phyloP scores from a whole-genome alignment of 495 filamentous ascomycete genomes.

The Geoglossum glabrum region DNA sequence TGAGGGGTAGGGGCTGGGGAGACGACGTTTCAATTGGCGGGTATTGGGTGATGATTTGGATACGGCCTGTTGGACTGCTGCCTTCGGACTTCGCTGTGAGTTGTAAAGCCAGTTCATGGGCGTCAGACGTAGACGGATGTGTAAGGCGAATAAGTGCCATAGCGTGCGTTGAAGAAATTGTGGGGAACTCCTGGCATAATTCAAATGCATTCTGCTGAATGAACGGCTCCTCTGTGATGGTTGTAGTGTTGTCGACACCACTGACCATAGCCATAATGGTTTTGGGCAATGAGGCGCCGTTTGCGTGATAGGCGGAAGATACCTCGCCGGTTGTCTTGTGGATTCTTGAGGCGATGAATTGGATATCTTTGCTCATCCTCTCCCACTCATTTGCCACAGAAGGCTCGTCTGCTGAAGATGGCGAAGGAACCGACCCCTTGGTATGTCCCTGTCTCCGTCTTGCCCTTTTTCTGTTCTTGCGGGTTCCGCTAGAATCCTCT shows the following conservation, averaged over 20 bases:
- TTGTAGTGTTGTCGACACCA: background rate
- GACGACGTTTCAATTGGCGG: conserved; percentile 5
- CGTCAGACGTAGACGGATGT: conserved; percentile 30
- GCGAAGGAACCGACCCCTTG: background rate
- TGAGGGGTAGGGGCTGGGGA: conserved; percentile 5
- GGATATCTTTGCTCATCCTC: conserved; percentile 30
- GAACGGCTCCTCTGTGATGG: conserved; percentile 17
- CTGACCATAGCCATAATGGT: conserved; percentile 23
- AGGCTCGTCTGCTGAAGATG: background rate
- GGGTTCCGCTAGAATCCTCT: conserved; percentile 22
- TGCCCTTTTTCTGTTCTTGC: conserved; percentile 7
- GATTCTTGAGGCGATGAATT: conserved; percentile 34
- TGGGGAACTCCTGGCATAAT: conserved; percentile 31
- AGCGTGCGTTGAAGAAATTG: conserved; percentile 23
- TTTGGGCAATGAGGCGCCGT: conserved; percentile 32
- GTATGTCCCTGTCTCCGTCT: background rate
- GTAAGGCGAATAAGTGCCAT: conserved; percentile 33
- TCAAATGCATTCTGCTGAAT: conserved; percentile 30
- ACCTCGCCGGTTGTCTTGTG: conserved; percentile 29
- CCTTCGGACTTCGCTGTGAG: conserved; percentile 15
- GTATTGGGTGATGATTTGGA: conserved; percentile 22
- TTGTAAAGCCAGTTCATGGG: conserved; percentile 38
- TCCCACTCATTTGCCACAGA: conserved; percentile 32
- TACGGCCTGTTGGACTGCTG: conserved; percentile 6
- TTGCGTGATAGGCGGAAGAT: conserved; percentile 39